phyloP scores from a whole-genome alignment of 2,329 filamentous ascomycete species.

The Tolypocladium album region DNA sequence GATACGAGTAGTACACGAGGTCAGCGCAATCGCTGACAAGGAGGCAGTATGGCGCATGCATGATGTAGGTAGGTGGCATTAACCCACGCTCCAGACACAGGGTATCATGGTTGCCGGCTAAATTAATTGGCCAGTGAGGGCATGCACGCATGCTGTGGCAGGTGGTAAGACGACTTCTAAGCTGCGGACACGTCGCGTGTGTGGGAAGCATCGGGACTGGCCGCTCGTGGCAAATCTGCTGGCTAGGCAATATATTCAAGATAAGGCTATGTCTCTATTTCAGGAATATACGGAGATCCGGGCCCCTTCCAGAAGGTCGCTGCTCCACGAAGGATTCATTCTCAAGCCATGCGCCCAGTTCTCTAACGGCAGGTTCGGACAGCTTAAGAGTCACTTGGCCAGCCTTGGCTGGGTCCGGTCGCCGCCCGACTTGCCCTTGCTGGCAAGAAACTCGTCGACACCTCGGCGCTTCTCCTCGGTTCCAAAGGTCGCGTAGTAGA shows the following conservation, averaged over 20 bases:
- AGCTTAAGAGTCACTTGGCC: background rate
- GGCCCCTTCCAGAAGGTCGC: background rate
- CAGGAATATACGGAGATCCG: background rate
- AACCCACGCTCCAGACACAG: background rate
- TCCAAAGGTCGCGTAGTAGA: slow-evolving; percentile 25
- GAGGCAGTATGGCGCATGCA: background rate
- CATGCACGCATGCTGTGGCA: background rate
- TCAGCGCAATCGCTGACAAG: background rate
- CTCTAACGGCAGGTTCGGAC: slow-evolving; percentile 2
- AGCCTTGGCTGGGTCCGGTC: background rate
- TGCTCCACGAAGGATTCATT: background rate
- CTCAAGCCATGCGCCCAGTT: background rate
- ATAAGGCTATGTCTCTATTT: background rate
- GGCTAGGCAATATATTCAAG: background rate
- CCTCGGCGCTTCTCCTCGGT: slow-evolving; percentile 17
- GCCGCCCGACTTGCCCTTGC: slow-evolving; percentile 3
- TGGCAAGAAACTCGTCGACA: slow-evolving; percentile 17
- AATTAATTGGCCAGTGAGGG: background rate
- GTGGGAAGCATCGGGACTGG: background rate
- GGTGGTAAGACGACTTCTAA: background rate
- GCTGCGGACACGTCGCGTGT: background rate
- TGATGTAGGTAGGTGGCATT: background rate
- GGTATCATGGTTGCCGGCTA: background rate
- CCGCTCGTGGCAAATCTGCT: background rate
- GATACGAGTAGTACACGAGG: background rate